Conservation (phyloP, 2,329 filamentous ascomycete species). For the Calonectria pseudoreteaudii region DNA sequence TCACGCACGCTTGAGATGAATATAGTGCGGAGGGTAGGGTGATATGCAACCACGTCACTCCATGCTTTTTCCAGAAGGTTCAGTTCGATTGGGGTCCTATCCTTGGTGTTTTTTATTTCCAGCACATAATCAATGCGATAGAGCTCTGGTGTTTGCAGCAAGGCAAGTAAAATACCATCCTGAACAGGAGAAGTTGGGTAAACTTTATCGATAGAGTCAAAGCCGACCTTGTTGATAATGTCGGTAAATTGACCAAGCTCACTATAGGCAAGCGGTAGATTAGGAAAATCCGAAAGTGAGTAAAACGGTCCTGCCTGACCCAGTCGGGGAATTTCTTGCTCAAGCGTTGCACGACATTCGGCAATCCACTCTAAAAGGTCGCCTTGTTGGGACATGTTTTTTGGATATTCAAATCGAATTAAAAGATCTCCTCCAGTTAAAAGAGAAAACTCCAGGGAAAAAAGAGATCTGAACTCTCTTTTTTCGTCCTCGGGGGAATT, state of each 20-base stretch:
- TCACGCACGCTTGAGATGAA: slow-evolving; percentile 3
- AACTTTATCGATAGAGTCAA: neutral
- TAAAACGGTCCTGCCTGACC: neutral
- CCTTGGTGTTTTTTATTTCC: neutral
- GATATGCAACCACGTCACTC: neutral
- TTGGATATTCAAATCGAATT: neutral
- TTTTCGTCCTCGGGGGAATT: no score
- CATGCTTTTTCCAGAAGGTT: neutral
- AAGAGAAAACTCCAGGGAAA: neutral
- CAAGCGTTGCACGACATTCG: neutral
- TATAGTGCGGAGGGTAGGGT: slow-evolving; percentile 2
- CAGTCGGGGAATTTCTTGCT: neutral
- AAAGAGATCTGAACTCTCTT: neutral
- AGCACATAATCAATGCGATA: slow-evolving; percentile 9
- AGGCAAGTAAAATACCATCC: slow-evolving; percentile 4
- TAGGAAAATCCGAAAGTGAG: slow-evolving; percentile 8
- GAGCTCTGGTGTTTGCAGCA: neutral
- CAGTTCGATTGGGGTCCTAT: neutral
- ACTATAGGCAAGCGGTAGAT: neutral
- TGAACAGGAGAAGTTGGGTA: slow-evolving; percentile 5
- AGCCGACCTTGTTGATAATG: neutral
- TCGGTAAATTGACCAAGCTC: neutral
- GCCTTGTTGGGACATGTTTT: neutral
- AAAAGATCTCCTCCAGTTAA: neutral
- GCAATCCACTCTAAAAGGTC: neutral